Evolutionary conservation across 768 basidiomycete species (phyloP), one percentile per base, ranked within the genome.

Genomic region (Coprinopsis sp.): DNA sequence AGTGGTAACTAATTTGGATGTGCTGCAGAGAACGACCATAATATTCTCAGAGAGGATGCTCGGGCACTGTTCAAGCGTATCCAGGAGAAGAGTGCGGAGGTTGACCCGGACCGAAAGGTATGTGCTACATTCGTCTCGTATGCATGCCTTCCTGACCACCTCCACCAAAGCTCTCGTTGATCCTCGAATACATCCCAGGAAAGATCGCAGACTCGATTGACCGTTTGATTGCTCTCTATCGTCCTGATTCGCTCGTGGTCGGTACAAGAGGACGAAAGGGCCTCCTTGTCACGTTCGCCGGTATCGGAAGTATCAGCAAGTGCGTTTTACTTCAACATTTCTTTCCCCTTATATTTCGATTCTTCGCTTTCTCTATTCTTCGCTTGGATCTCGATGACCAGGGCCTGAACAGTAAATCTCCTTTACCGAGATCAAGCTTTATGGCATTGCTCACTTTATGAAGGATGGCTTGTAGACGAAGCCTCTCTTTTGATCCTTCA

Each of bases 111-210:
- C 25, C 79, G 91, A 44, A 87, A 87, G 68, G 87, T 85, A 54
- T 24, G 21, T 18, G 25, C 46, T 30, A 31, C 37, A 46, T 16
- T 50, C 27, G 22, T 28, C 19, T 31, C 21, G 33, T 22, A 23
- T 31, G 22, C 38, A 42, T 41, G 19, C 37, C 41, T n/a, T 38
- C 14, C 12, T 29, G 27, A 36, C 23, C 13, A 16, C n/a, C n/a
- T n/a, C 16, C 27, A 25, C 24, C 37, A 13, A 16, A 90, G 84
- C 75, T 98, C 22, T 92, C 88, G 0, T 76, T 99, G 41, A 85
- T 96, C 41, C 82, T 98, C 33, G 95, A 98, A 69, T 93, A 87
- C 61, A 88, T 97, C 39, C 90, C 93, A 0, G 96, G 95, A 25
- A 85, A 83, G 46, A 80, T 95, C 4, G 90, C 91, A 1, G 81